Conservation (phyloP, 495 filamentous ascomycete genomes). For the Chaetomium fimeti region DNA sequence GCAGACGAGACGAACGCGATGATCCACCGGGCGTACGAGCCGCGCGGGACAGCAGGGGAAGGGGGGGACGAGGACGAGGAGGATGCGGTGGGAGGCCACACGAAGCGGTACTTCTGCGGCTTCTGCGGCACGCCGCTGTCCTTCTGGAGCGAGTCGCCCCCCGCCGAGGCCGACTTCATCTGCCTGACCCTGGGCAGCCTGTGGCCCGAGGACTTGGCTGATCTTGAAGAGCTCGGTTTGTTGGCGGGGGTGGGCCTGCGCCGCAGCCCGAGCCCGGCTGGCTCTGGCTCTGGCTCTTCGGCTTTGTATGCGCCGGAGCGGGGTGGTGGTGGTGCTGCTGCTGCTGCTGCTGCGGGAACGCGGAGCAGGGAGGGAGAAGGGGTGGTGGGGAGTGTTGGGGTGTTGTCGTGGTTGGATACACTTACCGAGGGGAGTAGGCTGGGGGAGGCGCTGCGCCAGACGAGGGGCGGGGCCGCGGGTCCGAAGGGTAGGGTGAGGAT, state of each 20-base stretch:
- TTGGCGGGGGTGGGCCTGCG: slow-evolving; percentile 42
- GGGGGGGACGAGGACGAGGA: no score
- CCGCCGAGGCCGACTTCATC: slow-evolving; percentile 69
- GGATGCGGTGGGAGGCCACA: slow-evolving; percentile 18
- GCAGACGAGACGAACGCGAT: slow-evolving; percentile 70
- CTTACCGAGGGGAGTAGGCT: slow-evolving; percentile 72
- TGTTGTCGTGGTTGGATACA: slow-evolving; percentile 78
- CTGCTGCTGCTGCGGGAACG: slow-evolving; percentile 17
- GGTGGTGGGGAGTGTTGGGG: slow-evolving; percentile 35
- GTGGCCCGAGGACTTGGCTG: slow-evolving; percentile 59
- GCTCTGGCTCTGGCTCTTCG: slow-evolving; percentile 9
- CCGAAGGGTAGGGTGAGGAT: slow-evolving; percentile 60
- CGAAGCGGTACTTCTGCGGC: slow-evolving; percentile 80
- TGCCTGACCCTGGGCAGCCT: slow-evolving; percentile 72
- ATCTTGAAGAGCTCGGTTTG: slow-evolving; percentile 66
- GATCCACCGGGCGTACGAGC: slow-evolving; percentile 69
- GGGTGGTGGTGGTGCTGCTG: not conserved
- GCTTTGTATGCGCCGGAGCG: slow-evolving; percentile 32
- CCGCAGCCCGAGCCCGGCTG: not conserved
- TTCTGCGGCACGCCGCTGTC: slow-evolving; percentile 82
- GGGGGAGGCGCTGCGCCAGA: slow-evolving; percentile 60
- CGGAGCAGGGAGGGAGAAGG: slow-evolving; percentile 34
- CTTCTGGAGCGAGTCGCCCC: slow-evolving; percentile 73
- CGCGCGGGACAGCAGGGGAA: slow-evolving; percentile 33
- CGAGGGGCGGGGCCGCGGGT: slow-evolving; percentile 55